phyloP scores from a whole-genome alignment of 805 yeast genomes.

The Priceomyces melissophilus region DNA sequence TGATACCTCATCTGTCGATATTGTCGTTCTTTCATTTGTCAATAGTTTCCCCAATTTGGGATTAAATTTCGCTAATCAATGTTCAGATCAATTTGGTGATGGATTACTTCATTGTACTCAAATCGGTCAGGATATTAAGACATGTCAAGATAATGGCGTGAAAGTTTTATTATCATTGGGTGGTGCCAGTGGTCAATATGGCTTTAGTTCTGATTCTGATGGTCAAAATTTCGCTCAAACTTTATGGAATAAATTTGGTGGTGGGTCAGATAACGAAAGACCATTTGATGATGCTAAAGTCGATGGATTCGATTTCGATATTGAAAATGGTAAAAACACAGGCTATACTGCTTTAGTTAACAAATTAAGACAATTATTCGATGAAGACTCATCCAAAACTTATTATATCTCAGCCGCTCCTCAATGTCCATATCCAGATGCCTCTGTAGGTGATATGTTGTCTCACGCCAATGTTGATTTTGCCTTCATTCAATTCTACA shows the following conservation, averaged over 20 bases:
- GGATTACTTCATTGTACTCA: conserved; percentile 41
- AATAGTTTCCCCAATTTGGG: conserved; percentile 48
- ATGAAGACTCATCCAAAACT: conserved; percentile 23
- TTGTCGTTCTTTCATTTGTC: conserved; percentile 69
- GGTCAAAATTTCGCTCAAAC: conserved; percentile 55
- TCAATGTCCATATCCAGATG: conserved; percentile 39
- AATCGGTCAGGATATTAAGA: conserved; percentile 58
- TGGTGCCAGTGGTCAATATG: conserved; percentile 40
- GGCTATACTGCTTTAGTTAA: conserved; percentile 65
- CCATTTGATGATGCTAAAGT: conserved; percentile 71
- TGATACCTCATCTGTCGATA: conserved; percentile 63
- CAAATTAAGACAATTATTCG: conserved; percentile 18
- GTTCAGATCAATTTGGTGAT: conserved; percentile 35
- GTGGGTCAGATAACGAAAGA: conserved; percentile 32
- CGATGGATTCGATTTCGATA: conserved; percentile 83
- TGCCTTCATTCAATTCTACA: conserved; percentile 39
- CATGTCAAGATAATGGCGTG: conserved; percentile 78
- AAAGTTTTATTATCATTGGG: conserved; percentile 75
- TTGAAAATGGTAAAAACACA: conserved; percentile 53
- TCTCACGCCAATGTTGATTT: conserved; percentile 25
- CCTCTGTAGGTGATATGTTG: conserved; percentile 31
- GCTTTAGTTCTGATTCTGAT: conserved; percentile 34
- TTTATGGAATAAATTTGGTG: conserved; percentile 40
- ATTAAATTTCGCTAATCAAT: conserved; percentile 49
- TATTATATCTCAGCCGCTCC: conserved; percentile 37